Percentiles rank a stretch among this genome's conserved stretches.
Conservation (phyloP, 352 stramenopile genomes). For the Globisporangium sylvaticum region DNA sequence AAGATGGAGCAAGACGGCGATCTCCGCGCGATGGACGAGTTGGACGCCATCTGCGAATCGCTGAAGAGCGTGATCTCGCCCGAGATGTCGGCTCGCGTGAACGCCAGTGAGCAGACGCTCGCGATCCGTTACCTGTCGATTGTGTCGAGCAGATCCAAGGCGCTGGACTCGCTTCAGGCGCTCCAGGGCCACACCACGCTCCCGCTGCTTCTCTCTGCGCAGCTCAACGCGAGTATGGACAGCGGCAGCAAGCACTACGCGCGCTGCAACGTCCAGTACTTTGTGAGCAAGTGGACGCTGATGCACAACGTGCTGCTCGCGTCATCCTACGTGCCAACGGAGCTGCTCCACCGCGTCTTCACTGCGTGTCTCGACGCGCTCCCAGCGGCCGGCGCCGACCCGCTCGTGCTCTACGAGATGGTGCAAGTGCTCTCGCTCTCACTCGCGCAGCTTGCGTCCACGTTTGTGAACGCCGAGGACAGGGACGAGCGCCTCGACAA, state of each 20-base stretch:
- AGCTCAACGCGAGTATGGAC: constrained; percentile 21
- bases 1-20: constrained; percentile 31
- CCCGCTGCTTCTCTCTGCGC: constrained; percentile 28
- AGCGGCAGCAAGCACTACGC: constrained; percentile 16
- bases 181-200: constrained; percentile 35
- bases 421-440: constrained; percentile 57
- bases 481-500: constrained; percentile 26
- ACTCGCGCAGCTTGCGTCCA: constrained; percentile 39
- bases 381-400: constrained; percentile 49
- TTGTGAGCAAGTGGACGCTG: constrained; percentile 52
- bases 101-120: constrained; percentile 33
- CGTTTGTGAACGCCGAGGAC: constrained; percentile 23
- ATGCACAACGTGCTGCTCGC: constrained; percentile 45
- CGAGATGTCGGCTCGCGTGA: background rate
- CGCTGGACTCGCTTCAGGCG: constrained; percentile 28
- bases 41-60: constrained; percentile 32
- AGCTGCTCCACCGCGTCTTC: constrained; percentile 34
- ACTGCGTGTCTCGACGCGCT: constrained; percentile 48
- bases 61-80: constrained; percentile 23
- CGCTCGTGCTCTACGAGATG: constrained; percentile 57
- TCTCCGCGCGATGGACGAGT: constrained; percentile 20
- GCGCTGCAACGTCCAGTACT: constrained; percentile 35
- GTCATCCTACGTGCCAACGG: constrained; percentile 43
- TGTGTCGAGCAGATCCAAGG: constrained; percentile 22
- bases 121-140: constrained; percentile 32